A percentile compares a stretch with the other conserved stretches of the same genome.
phyloP scores from a whole-genome alignment of 2,329 filamentous ascomycete species.

The Aspergillus sp. region DNA sequence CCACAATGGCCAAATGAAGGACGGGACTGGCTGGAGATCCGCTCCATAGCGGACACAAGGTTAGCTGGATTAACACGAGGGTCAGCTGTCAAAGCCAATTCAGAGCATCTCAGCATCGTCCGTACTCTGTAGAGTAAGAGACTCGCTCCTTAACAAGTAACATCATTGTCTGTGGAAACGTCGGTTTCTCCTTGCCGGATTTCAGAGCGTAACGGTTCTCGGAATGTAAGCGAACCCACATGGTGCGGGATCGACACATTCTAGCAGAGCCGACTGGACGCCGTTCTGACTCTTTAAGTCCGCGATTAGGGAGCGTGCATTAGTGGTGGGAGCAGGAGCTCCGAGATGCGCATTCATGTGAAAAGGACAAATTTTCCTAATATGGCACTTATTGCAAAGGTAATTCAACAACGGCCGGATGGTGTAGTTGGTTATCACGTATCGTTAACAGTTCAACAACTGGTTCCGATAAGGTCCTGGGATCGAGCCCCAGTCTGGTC shows the following conservation, averaged over 20 bases:
- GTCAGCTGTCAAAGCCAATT: no score
- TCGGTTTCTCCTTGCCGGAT: no score
- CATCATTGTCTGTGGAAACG: background rate
- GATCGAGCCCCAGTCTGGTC: constrained; percentile 2
- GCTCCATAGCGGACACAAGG: no score
- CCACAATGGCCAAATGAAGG: no score
- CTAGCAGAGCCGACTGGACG: background rate
- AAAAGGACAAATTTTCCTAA: no score
- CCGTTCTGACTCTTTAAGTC: background rate
- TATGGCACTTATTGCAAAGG: no score
- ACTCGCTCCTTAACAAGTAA: background rate
- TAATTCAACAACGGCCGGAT: constrained; percentile 14
- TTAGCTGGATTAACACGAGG: no score
- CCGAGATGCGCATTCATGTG: no score
- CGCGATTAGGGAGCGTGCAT: background rate
- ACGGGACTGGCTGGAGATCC: no score
- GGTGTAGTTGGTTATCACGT: constrained; percentile 29
- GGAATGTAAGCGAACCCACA: background rate
- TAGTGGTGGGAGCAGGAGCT: background rate
- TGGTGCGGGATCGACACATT: background rate
- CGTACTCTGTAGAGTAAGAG: no score
- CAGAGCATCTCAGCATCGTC: no score
- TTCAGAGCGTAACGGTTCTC: background rate
- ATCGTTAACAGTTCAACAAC: constrained; percentile 20
- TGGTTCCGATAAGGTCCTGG: constrained; percentile 2